Percentiles rank a stretch among this genome's conserved stretches.
Evolutionary conservation across 805 yeast species (phyloP).

Genomic region (Ogataea methanolica): DNA sequence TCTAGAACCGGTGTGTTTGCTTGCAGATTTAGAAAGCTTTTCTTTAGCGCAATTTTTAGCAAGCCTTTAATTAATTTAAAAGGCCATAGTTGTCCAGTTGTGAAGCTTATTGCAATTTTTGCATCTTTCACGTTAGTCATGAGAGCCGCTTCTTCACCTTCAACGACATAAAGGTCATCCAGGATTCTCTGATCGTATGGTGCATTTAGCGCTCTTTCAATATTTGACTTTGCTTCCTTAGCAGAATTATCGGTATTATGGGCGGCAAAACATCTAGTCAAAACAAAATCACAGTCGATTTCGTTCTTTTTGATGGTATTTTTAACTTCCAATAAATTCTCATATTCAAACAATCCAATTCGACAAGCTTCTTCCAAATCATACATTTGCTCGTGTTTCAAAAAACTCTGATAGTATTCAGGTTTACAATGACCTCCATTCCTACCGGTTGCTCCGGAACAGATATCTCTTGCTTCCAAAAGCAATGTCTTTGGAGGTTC

Average conservation of each 20-base stretch:
- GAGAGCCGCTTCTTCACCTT: conserved; percentile 29
- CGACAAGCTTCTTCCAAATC: conserved; percentile 30
- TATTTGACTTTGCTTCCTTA: not conserved
- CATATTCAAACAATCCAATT: conserved; percentile 34
- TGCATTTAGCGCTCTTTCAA: conserved; percentile 13
- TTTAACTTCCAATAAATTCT: conserved; percentile 28
- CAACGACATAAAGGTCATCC: conserved; percentile 28
- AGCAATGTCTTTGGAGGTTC: conserved; percentile 8
- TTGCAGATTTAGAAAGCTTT: not conserved
- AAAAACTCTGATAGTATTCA: conserved; percentile 17
- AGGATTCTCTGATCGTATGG: conserved; percentile 25
- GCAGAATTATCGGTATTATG: not conserved
- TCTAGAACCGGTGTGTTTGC: not conserved
- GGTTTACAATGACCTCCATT: conserved; percentile 48
- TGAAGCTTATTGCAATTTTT: conserved; percentile 31
- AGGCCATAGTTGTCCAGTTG: conserved; percentile 44
- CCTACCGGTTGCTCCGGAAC: conserved; percentile 41
- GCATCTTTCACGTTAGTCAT: conserved; percentile 28
- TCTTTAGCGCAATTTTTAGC: conserved; percentile 31
- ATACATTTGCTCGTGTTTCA: conserved; percentile 11
- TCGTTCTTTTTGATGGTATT: conserved; percentile 27
- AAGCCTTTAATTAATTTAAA: conserved; percentile 35
- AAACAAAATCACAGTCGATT: conserved; percentile 29
- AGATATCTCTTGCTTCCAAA: conserved; percentile 38
- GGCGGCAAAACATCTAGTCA: conserved; percentile 23